phyloP scores from a whole-genome alignment of 2,329 filamentous ascomycete species.

The Pyrenophora graminea region DNA sequence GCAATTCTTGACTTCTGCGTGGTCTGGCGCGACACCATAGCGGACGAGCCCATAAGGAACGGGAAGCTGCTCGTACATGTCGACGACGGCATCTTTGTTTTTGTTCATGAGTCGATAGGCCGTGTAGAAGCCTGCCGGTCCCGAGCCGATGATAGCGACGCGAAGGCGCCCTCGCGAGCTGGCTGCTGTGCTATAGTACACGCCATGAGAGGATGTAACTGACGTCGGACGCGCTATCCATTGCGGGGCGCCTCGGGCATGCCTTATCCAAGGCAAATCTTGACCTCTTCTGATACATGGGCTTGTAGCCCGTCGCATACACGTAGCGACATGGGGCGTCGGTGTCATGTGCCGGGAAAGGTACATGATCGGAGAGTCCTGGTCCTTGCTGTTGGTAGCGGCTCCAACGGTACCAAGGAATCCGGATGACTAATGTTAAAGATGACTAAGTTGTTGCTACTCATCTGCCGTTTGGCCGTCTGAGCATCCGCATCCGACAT shows the following conservation, averaged over 20 bases:
- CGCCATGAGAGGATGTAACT: constrained; percentile 8
- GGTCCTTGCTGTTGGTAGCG: constrained; percentile 11
- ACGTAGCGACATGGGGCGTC: constrained; percentile 31
- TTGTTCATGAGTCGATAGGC: constrained; percentile 82
- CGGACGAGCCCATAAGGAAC: constrained; percentile 91
- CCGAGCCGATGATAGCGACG: constrained; percentile 88
- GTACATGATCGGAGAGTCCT: constrained; percentile 30
- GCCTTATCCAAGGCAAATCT: not conserved
- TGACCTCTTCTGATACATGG: not conserved
- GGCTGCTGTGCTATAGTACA: constrained; percentile 31
- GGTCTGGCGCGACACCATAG: constrained; percentile 96
- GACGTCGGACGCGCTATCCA: constrained; percentile 8
- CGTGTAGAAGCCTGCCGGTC: constrained; percentile 94
- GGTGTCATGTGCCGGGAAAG: constrained; percentile 16
- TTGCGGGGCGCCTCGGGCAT: constrained; percentile 10
- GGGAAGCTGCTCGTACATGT: constrained; percentile 95
- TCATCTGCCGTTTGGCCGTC: not conserved
- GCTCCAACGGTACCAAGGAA: constrained; percentile 11
- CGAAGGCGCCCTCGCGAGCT: constrained; percentile 61
- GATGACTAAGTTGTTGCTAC: too few species aligned
- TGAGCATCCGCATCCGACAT: not conserved
- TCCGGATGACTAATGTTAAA: constrained; percentile 21
- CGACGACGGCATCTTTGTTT: constrained; percentile 71
- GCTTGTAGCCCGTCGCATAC: constrained; percentile 24
- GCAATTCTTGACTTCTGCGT: constrained; percentile 99